Percentiles rank a stretch among this genome's conserved stretches.
Conservation (phyloP, 306 rosid species). For the Casuarina equisetifolia region DNA sequence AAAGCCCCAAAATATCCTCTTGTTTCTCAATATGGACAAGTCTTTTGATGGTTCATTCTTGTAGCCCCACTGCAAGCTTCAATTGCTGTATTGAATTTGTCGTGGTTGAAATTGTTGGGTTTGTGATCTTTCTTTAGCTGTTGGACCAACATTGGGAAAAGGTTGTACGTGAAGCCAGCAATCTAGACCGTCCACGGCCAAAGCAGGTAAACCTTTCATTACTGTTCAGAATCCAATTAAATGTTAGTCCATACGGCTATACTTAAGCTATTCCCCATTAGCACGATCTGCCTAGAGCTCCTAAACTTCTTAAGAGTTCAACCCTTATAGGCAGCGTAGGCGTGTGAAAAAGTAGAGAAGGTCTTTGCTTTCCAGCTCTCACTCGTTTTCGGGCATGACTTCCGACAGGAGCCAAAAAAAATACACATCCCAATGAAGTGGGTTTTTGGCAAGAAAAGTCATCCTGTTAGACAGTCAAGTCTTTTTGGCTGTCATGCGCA, state of each 20-base stretch:
- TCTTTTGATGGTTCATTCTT: no score
- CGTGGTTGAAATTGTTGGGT: no score
- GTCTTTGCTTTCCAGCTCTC: constrained; percentile 37
- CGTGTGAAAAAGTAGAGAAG: constrained; percentile 31
- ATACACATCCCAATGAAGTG: background rate
- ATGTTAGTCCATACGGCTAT: background rate
- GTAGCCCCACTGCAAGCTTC: no score
- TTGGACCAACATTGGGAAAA: no score
- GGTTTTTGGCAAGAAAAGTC: background rate
- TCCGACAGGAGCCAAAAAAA: background rate
- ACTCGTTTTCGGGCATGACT: background rate
- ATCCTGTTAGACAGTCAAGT: background rate
- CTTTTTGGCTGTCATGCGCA: background rate
- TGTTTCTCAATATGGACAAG: no score
- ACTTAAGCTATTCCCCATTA: no score
- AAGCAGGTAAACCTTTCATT: background rate
- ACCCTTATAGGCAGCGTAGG: background rate
- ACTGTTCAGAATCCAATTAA: background rate
- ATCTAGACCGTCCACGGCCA: background rate
- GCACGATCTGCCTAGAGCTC: no score
- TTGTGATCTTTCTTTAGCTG: no score
- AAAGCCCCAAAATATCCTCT: no score
- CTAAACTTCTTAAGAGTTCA: no score
- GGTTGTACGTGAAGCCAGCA: no score
- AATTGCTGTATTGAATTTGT: no score